Evolutionary conservation across 495 filamentous ascomycete species (phyloP), one percentile per base, ranked within the genome.

Genomic region (Neurospora discreta): DNA sequence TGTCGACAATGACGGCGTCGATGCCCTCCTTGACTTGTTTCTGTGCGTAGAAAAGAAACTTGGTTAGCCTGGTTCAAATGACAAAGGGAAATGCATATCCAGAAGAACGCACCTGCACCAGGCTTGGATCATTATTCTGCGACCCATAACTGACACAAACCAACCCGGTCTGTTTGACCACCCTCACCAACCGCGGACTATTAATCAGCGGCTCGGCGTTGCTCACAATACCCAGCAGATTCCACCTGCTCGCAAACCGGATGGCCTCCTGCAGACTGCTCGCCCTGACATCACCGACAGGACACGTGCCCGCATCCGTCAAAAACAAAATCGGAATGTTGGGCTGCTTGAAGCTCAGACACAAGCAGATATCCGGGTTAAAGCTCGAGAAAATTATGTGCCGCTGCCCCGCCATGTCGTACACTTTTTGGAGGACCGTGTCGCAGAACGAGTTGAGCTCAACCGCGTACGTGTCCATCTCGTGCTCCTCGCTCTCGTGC

Each of bases 371-470:
- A 72, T 98, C 96, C 6, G 96, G 96, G 81, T 97, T 95, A 84
- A 99, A 99, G 75, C 90, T 93, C 71, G 91, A 94, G 84, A 99
- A 99, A 73, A 98, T 92, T 80, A 98, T 89, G 78, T 97, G 92
- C 4, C 96, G 87, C 70, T 88, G 87, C 69, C 87, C 86, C 40
- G 87, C 89, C 72, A 84, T 70, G 68, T 85, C 82, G 76, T 98
- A 98, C 11, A 97, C 94, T 78, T 92, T 95, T 33, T 83, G 87
- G 5, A 99, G 85, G 11, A 99, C 91, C 3, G 93, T 95, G 79
- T 99, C 95, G 76, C 97, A 95, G 80, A 97, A 99, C 5, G 91
- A 93, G 80, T 99, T 99, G 73, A 98, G 88, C 81, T 99, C 96
- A 65, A 99, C 91, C 7, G 93, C 95, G 78, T 95, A 98, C 10